Evolutionary conservation across 768 basidiomycete genomes (phyloP).

Genomic region (Suillus hirtellus): DNA sequence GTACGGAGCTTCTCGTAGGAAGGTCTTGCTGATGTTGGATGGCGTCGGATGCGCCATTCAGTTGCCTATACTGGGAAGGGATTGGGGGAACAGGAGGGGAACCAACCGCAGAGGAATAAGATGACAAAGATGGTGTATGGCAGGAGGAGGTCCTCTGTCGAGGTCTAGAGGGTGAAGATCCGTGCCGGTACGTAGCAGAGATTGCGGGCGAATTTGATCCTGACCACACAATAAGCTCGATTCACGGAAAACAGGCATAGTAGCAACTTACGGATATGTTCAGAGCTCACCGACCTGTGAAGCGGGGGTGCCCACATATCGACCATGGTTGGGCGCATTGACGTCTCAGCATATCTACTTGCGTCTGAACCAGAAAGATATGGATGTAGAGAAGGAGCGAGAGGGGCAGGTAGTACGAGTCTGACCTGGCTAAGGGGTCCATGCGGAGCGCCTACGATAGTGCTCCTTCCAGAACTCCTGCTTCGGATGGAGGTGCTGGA

Average conservation of each 20-base stretch:
- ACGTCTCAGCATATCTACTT: constrained; percentile 12
- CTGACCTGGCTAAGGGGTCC: constrained; percentile 59
- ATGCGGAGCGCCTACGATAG: constrained; percentile 61
- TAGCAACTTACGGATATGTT: constrained; percentile 13
- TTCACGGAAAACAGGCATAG: neutral
- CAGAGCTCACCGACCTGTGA: constrained; percentile 13
- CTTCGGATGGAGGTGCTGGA: constrained; percentile 37
- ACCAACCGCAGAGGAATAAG: neutral
- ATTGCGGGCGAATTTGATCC: neutral
- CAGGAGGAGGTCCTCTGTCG: constrained; percentile 3
- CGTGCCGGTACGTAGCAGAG: neutral
- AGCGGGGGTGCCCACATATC: constrained; percentile 39
- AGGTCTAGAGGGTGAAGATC: constrained; percentile 4
- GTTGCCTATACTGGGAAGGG: constrained; percentile 15
- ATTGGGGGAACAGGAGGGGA: constrained; percentile 27
- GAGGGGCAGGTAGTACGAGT: constrained; percentile 67
- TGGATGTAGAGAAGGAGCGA: constrained; percentile 44
- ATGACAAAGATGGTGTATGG: neutral
- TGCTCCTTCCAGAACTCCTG: constrained; percentile 32
- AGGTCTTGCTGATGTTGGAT: constrained; percentile 8
- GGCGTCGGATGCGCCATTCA: neutral
- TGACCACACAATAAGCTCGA: constrained; percentile 7
- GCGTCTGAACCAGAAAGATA: constrained; percentile 16
- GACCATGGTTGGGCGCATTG: constrained; percentile 29
- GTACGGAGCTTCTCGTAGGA: neutral